These are phyloP conservation scores for Betula pendula DNA, from an alignment of 306 rosid species.

Conservation along the genomic window DNA sequence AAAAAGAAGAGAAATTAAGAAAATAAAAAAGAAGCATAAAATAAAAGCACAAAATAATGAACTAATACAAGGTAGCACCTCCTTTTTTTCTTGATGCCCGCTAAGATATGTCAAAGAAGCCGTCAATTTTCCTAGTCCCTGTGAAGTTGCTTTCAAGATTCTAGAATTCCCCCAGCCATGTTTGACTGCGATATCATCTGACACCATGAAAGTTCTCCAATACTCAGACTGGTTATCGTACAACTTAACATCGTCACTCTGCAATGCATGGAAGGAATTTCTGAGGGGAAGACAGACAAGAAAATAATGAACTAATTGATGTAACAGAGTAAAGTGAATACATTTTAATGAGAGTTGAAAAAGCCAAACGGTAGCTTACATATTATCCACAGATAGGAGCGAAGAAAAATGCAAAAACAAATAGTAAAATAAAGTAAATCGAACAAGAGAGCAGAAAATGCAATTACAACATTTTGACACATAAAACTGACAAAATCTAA, in stretches of 20 bases:
- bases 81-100: slow-evolving; percentile 52
- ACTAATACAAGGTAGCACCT: slow-evolving; percentile 47
- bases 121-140: slow-evolving; percentile 68
- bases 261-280: slow-evolving; percentile 42
- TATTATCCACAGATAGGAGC: neutral
- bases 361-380: neutral
- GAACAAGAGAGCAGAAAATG: neutral
- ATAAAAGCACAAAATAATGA: slow-evolving; percentile 11
- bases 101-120: slow-evolving; percentile 71
- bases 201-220: slow-evolving; percentile 56
- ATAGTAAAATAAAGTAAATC: neutral
- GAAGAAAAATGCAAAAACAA: neutral
- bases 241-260: slow-evolving; percentile 74
- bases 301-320: slow-evolving; percentile 21
- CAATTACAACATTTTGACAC: neutral
- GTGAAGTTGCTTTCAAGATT: slow-evolving; percentile 69
- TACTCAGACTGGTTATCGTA: slow-evolving; percentile 52
- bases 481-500: neutral
- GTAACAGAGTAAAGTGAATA: slow-evolving; percentile 24
- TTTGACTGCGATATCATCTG: slow-evolving; percentile 55
- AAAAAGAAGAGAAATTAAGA: slow-evolving; percentile 3
- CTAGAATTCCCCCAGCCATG: slow-evolving; percentile 65
- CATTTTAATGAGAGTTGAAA: neutral
- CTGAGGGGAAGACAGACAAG: slow-evolving; percentile 32
- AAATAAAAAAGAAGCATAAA: slow-evolving; percentile 3